A percentile compares a stretch with the other conserved stretches of the same genome.
Evolutionary conservation across 73 alveolate genomes (phyloP).

Genomic region (Urostyla sp.): DNA sequence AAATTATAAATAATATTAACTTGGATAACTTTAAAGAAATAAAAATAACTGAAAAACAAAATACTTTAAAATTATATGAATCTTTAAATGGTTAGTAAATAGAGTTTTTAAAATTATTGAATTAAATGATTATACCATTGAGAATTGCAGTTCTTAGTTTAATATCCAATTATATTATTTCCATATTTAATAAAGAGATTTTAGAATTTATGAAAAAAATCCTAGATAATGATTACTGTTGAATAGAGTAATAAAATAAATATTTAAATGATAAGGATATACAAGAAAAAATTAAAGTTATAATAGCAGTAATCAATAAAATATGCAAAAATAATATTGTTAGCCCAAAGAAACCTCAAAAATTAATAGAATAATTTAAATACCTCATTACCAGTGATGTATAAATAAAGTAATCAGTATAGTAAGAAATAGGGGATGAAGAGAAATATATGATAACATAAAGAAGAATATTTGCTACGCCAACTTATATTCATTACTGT

Average conservation of each 20-base stretch:
- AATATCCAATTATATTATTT: neutral
- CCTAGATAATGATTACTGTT: neutral
- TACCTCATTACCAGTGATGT: neutral
- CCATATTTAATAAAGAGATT: neutral
- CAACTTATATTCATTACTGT: neutral
- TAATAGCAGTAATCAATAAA: conserved; percentile 10
- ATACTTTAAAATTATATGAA: neutral
- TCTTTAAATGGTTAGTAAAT: neutral
- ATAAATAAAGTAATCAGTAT: neutral
- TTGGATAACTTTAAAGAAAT: neutral
- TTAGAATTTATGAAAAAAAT: conserved; percentile 1
- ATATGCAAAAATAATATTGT: neutral
- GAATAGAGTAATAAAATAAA: neutral
- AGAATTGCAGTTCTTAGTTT: neutral
- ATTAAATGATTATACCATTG: conserved; percentile 3
- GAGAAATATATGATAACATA: neutral
- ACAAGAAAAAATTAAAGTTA: neutral
- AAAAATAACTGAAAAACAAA: neutral
- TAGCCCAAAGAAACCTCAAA: neutral
- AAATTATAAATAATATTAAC: neutral
- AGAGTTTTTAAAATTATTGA: neutral
- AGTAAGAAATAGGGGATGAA: neutral
- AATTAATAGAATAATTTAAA: neutral
- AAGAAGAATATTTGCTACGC: conserved; percentile 33
- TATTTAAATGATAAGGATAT: neutral